These are phyloP conservation scores for Agrostemma githago DNA, from an alignment of 148 eudicot genomes.

Conservation along the genomic window DNA sequence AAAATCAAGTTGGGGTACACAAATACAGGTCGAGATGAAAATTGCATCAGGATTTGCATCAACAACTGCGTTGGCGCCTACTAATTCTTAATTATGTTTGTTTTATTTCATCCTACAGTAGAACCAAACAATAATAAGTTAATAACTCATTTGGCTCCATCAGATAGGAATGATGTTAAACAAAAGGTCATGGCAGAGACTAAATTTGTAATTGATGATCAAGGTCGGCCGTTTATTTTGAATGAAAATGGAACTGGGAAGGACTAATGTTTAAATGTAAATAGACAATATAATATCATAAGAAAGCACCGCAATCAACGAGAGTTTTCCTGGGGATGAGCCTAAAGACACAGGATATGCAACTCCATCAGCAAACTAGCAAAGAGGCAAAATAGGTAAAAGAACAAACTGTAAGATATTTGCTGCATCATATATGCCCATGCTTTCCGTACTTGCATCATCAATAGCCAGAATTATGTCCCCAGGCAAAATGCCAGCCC, in stretches of 20 bases:
- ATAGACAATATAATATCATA: slow-evolving; percentile 3
- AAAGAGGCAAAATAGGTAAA: slow-evolving; percentile 10
- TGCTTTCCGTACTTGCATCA: slow-evolving; percentile 58
- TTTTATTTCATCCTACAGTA: too few relatives aligned
- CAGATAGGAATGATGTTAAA: too few relatives aligned
- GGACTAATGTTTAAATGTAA: background rate
- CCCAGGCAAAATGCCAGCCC: slow-evolving; percentile 78
- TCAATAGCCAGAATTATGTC: slow-evolving; percentile 82
- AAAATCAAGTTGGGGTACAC: too few relatives aligned
- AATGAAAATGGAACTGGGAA: background rate
- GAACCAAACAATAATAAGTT: too few relatives aligned
- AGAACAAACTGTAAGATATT: slow-evolving; percentile 80
- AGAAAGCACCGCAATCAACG: background rate
- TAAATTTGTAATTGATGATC: background rate
- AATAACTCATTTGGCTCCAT: too few relatives aligned
- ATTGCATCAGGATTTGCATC: too few relatives aligned
- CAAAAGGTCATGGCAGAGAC: background rate
- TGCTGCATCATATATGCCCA: slow-evolving; percentile 97
- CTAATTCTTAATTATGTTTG: too few relatives aligned
- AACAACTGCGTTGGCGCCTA: too few relatives aligned
- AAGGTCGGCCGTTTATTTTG: background rate
- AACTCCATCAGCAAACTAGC: slow-evolving; percentile 12
- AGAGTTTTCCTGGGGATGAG: background rate
- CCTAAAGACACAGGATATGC: slow-evolving; percentile 6
- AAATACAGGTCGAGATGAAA: too few relatives aligned